Evolutionary conservation across 192 early-diverging fungal species (phyloP), one percentile per base, ranked within the genome.

Genomic region (Coemansia sp.): DNA sequence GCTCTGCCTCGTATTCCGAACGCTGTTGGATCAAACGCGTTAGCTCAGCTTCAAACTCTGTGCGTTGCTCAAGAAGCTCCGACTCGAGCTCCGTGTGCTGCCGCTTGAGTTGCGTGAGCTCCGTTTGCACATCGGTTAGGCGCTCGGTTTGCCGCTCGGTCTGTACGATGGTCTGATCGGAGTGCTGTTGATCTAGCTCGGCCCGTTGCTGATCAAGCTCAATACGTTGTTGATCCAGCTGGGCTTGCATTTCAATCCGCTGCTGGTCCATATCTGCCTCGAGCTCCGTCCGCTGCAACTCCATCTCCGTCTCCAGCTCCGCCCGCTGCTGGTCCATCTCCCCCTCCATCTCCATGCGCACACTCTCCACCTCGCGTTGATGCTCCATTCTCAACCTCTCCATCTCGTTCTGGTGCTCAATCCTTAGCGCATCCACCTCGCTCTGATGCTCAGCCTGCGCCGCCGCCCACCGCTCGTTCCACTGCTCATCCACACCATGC

Each of bases 391-490:
- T 42, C 10, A 60, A 52, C 14, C 11, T 31, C 4, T 44, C 44
- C 2, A 68, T 25, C 52, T 68, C 61, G 10, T 38, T 20, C 14
- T 46, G 26, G 38, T 74, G 58, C 40, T 53, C 37, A 5, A 20
- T 9, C 12, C 17, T 26, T 36, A 59, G 54, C 4, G 2, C 10
- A 11, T 44, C 50, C 6, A 71, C 19, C 44, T 48, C 65, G 26
- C 55, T 50, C 9, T 23, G 31, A 42, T 78, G 63, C 63, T 72
- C 66, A 2, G 37, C 36, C 14, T 62, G 64, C 7, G 64, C 71
- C 0, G 76, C 76, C 2, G 68, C 68, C 76, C 76, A 79, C 46
- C 76, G 66, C 57, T 79, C 76, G 46, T 44, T 62, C 76, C 76
- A 79, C 60, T 59, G 67, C 67, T 69, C 76, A 38, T 79, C 76